Conservation (phyloP, 1,284 basidiomycete genomes). For the Puccinia sorghi region DNA sequence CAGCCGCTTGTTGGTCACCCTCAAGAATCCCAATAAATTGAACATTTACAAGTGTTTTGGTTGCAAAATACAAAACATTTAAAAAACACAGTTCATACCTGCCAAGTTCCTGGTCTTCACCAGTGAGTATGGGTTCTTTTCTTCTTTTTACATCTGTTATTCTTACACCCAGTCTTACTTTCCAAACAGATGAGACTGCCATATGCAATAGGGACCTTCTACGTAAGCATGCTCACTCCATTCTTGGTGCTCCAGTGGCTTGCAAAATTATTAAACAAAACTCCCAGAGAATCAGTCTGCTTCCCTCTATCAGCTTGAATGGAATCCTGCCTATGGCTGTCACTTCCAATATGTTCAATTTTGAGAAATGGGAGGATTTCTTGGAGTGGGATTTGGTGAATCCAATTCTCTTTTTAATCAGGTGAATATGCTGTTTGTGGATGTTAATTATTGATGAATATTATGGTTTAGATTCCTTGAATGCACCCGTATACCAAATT, state of each 20-base stretch:
- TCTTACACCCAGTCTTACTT: not conserved
- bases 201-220: slow-evolving; percentile 16
- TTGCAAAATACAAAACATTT: not conserved
- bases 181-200: not conserved
- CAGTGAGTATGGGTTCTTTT: not conserved
- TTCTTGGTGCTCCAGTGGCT: not conserved
- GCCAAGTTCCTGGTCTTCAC: slow-evolving; percentile 23
- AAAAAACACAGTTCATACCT: not conserved
- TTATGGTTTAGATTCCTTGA: not conserved
- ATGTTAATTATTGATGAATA: no score
- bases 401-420: not conserved
- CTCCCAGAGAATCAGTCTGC: not conserved
- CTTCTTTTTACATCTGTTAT: not conserved
- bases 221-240: not conserved
- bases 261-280: not conserved
- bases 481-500: not conserved
- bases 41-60: slow-evolving; percentile 12
- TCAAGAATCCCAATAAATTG: slow-evolving; percentile 6
- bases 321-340: slow-evolving; percentile 8
- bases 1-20: not conserved
- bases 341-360: not conserved
- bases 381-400: slow-evolving; percentile 8
- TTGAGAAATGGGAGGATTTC: not conserved
- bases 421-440: no score
- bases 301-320: not conserved